Conservation (phyloP, 768 basidiomycete species). For the Wakefieldia striispora region DNA sequence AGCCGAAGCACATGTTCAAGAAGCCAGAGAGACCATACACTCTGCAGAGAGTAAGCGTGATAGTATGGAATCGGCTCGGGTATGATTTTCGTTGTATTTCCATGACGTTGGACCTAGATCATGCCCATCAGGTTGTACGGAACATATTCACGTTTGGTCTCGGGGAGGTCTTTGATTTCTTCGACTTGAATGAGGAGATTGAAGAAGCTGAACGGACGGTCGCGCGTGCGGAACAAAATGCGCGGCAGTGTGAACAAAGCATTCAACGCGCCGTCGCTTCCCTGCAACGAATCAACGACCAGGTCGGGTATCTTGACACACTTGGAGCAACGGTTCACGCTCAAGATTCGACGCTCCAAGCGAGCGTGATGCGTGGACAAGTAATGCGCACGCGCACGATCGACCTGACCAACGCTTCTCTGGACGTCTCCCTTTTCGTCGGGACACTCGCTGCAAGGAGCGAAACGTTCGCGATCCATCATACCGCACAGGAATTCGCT, state of each 20-base stretch:
- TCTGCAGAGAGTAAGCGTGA: conserved; percentile 13
- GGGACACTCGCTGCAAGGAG: conserved; percentile 14
- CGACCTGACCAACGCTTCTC: conserved; percentile 14
- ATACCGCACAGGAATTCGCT: conserved; percentile 12
- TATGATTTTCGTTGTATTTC: background rate
- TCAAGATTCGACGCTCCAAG: conserved; percentile 8
- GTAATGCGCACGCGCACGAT: conserved; percentile 12
- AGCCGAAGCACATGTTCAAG: conserved; percentile 2
- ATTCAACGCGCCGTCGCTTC: conserved; percentile 6
- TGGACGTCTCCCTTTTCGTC: conserved; percentile 15
- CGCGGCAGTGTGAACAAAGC: conserved; percentile 3
- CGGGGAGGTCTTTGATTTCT: conserved; percentile 15
- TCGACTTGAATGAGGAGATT: conserved; percentile 17
- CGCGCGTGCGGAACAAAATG: conserved; percentile 4
- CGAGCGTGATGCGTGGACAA: conserved; percentile 6
- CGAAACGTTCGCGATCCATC: conserved; percentile 9
- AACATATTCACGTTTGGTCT: conserved; percentile 15
- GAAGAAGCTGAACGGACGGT: conserved; percentile 5
- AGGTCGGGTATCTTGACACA: conserved; percentile 2
- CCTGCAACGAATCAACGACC: background rate
- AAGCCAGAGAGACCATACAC: conserved; percentile 12
- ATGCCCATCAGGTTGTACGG: conserved; percentile 6
- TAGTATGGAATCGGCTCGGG: conserved; percentile 14
- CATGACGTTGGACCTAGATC: background rate
- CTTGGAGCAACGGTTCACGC: conserved; percentile 1